Evolutionary conservation across 2,329 filamentous ascomycete species (phyloP), one percentile per base, ranked within the genome.

Genomic region (Hymenoscyphus repandus): DNA sequence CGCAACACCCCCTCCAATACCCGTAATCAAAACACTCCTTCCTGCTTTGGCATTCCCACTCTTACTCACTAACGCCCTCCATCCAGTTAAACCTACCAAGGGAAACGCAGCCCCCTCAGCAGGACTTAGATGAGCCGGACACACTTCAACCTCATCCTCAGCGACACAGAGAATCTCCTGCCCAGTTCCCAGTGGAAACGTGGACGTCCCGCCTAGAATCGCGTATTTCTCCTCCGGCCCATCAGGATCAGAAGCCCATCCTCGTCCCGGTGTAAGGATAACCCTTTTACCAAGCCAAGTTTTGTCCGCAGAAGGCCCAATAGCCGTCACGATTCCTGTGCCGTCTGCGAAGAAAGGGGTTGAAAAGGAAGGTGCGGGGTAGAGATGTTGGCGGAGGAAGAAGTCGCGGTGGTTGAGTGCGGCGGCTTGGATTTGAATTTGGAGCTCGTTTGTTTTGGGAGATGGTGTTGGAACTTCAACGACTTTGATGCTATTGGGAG

Each of bases 371-470:
- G 90, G 86, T 60, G 81, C 86, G 0, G 92, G 92, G 74, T 97
- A 97, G 37, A 95, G 82, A 65, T 91, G 86, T 69, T 93, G 90
- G 49, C 92, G 88, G 70, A 95, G 87, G 73, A 96, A 97, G 60
- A 95, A 82, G 69, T 97, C 93, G 62, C 91, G 87, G 73, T 97
- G 93, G 74, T 97, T 97, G 45, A 97, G 82, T 12, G 92, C 86
- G 1, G 85, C 88, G 46, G 90, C 88, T 33, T 80, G 78, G 64
- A 97, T 74, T 63, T 81, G 82, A 55, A 97, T 74, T 6, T 95
- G 75, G 58, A 96, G 74, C 67, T 96, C 78, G 55, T 75, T 75
- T 13, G 79, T 78, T 22, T 80, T 77, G 0, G 85, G 85, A 1
- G 72, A 74, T 22, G 86, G 86, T 56, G 77, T 75, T 50, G 84